A percentile compares a stretch with the other conserved stretches of the same genome.
Evolutionary conservation across 108 stramenopile species (phyloP).

Genomic region (Mediolabrus comicus): DNA sequence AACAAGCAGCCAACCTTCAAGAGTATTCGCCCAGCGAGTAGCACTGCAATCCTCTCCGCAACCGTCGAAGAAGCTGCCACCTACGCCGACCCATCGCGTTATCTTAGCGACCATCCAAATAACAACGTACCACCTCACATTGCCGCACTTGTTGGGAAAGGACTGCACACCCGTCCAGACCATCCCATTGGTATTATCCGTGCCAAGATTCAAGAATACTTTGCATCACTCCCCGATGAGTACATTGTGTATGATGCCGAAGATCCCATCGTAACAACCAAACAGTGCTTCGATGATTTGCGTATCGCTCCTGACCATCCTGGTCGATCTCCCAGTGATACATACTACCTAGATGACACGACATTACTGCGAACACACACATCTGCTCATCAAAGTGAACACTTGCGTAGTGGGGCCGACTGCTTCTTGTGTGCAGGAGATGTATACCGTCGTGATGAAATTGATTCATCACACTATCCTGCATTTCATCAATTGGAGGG

Average conservation of each 20-base stretch:
- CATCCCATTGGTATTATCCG: constrained; percentile 86
- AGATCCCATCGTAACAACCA: constrained; percentile 73
- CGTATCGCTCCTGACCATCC: constrained; percentile 91
- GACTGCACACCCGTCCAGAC: constrained; percentile 51
- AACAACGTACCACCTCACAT: constrained; percentile 82
- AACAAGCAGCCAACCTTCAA: neutral
- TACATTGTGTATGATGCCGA: constrained; percentile 64
- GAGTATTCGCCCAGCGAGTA: neutral
- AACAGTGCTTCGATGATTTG: constrained; percentile 75
- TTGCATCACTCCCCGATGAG: constrained; percentile 37
- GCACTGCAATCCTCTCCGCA: constrained; percentile 10
- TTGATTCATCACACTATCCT: constrained; percentile 94
- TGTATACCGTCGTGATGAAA: constrained; percentile 95
- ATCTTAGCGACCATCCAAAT: constrained; percentile 47
- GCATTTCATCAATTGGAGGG: constrained; percentile 98
- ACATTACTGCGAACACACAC: constrained; percentile 92
- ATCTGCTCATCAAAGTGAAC: constrained; percentile 91
- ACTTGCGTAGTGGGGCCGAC: constrained; percentile 67
- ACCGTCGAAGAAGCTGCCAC: constrained; percentile 30
- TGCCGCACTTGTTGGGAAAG: constrained; percentile 66
- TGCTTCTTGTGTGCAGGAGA: constrained; percentile 90
- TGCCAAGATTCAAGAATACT: constrained; percentile 75
- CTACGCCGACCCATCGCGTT: constrained; percentile 46
- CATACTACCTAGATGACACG: constrained; percentile 83
- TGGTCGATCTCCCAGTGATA: constrained; percentile 84